Base-by-base conservation (phyloP, 768 basidiomycete genomes). In the Podaxis pistillaris region DNA sequence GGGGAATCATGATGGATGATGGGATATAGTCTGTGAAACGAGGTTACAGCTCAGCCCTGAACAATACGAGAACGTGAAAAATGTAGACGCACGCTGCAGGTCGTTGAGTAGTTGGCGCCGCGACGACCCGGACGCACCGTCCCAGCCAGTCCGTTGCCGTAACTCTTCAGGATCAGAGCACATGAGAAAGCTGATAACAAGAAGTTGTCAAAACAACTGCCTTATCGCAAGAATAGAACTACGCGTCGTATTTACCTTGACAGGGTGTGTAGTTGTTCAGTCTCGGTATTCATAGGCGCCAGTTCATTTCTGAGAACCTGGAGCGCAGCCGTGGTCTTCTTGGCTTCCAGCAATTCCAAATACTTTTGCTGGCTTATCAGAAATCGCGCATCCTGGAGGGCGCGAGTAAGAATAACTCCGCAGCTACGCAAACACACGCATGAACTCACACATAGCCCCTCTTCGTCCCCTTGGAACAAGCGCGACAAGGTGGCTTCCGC, bases 351-450 rank as follows among this genome's bases (percentile, higher is more conserved):
- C 19, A 93, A 80, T 71, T 99, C 97, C 46, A 98, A 81, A 74
- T 97, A 99, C 77, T 97, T 96, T 83, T 99, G 97, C 75, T 91
- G 89, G 64, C 88, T 89, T 66, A 99, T 92, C 64, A 96, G 79
- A 74, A 96, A 97, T 64, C 81, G 86, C 22, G 91, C 89, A 68
- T 91, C 87, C 90, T 96, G 69, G 54, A 64, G 58, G 64, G 30
- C 68, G 63, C 64, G 63, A 64, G 52, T 62, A 41, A 63, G 57
- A 49, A 40, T 65, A 26, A 55, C n/a, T 46, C 44, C 54, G 52
- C 64, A 51, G 58, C 44, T 26, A 15, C n/a, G 17, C 44, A 17
- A 44, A 47, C 13, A 33, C 0, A 19, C 44, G 41, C 36, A 60
- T 50, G 33, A 60, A 74, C 81, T 70, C 74, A 93, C 92, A 86